Evolutionary conservation across 257 asterid species (phyloP).

Genomic region (Knoxia roxburghii): DNA sequence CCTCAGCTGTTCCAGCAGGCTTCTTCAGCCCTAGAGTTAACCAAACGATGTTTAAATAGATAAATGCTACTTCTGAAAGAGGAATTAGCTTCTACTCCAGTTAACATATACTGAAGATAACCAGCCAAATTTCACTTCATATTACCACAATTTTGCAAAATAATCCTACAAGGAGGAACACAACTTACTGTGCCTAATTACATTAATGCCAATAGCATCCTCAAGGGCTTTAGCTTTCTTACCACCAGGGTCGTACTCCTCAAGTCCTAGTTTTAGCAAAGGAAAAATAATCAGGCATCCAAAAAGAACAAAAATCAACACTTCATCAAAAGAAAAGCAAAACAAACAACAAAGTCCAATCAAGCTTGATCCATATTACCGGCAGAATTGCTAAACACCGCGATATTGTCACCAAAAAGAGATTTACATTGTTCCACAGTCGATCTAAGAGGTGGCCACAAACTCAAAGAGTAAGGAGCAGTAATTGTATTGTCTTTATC

Average conservation of each 20-base stretch:
- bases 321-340: constrained; percentile 1
- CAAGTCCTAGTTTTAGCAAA: constrained; percentile 45
- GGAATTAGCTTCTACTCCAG: not conserved
- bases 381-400: constrained; percentile 87
- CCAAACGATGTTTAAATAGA: constrained; percentile 9
- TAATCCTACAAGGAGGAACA: not conserved
- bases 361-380: constrained; percentile 36
- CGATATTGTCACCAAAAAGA: constrained; percentile 65
- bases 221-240: constrained; percentile 69
- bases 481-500: constrained; percentile 94
- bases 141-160: not conserved
- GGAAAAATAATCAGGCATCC: not conserved
- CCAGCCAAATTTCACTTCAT: not conserved
- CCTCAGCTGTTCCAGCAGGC: constrained; percentile 92
- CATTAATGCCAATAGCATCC: constrained; percentile 75
- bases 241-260: constrained; percentile 86
- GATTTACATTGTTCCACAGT: constrained; percentile 70
- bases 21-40: constrained; percentile 58
- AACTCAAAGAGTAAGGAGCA: constrained; percentile 75
- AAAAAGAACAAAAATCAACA: not conserved
- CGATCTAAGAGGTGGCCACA: constrained; percentile 77
- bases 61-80: not conserved
- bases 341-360: not conserved
- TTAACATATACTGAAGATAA: not conserved
- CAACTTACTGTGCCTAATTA: constrained; percentile 68